Evolutionary conservation across 2,329 filamentous ascomycete genomes (phyloP).

Genomic region (Verticillium nonalfalfae): DNA sequence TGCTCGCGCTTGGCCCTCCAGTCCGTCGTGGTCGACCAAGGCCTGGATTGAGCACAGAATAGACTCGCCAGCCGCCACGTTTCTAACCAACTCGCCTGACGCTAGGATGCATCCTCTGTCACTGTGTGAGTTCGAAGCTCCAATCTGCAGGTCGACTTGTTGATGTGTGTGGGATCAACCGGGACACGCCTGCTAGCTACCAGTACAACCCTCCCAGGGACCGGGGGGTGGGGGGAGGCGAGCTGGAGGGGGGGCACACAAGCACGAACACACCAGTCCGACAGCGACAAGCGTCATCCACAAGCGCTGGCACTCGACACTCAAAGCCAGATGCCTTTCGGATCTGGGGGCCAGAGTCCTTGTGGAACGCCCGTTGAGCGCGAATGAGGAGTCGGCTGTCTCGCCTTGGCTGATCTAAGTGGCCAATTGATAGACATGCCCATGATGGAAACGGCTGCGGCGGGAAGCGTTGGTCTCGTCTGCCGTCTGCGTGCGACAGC

Average conservation of each 20-base stretch:
- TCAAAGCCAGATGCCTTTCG: neutral
- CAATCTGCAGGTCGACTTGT: neutral
- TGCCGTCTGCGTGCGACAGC: neutral
- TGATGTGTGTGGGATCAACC: neutral
- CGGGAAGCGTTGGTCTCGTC: neutral
- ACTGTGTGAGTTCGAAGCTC: neutral
- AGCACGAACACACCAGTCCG: neutral
- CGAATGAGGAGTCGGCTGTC: neutral
- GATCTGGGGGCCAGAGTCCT: neutral
- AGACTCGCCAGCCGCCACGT: neutral
- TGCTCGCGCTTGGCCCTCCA: neutral
- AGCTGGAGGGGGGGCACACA: neutral
- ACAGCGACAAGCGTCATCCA: neutral
- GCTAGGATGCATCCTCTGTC: neutral
- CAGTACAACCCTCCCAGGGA: neutral
- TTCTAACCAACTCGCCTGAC: neutral
- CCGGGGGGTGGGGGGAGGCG: neutral
- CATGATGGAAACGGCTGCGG: neutral
- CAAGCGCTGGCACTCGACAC: neutral
- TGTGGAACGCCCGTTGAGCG: neutral
- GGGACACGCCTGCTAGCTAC: neutral
- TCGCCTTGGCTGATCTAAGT: neutral
- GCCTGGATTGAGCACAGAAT: neutral
- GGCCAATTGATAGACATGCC: constrained; percentile 1
- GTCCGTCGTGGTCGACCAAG: neutral